Evolutionary conservation across 371 early-diverging fungal genomes (phyloP), one percentile per base, ranked within the genome.

Genomic region (Choanephora cucurbitarum): DNA sequence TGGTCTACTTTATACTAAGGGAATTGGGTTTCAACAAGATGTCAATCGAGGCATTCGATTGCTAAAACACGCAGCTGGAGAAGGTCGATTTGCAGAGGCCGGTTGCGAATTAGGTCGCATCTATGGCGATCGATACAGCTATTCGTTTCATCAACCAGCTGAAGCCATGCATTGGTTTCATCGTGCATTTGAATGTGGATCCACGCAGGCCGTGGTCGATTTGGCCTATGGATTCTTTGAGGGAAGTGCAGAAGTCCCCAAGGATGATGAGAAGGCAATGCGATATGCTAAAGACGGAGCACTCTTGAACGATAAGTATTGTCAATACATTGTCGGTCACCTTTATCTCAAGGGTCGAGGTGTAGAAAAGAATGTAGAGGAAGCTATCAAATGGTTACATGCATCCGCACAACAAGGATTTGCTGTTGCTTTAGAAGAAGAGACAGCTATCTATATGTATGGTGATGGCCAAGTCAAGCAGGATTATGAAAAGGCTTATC

Each of bases 301-400:
- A 10, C 19, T 62, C 14, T 51, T 64, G 6, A 66, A 67, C 18
- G 78, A 77, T 34, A 69, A 70, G 13, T 77, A 73, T 19, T 77
- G 78, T 43, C 78, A 77, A 32, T 77, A 77, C 18, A 69, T 77
- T 42, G 50, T 72, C 32, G 74, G 78, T 7, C 66, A 70, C 37
- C 46, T 77, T 1, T 70, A 64, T 40, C 42, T 70, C 14, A 64
- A 69, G 9, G 67, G 68, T 0, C 49, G 60, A 28, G 66, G 72
- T 0, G 62, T 62, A 15, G 34, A 43, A 0, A 40, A 53, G 15
- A 45, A 73, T 49, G 54, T 58, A 7, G 34, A 49, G 19, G 66
- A 77, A 24, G 74, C 74, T 4, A 48, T 77, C 28, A 51, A 58
- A 49, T 77, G 70, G 65, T 34, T 77, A 9, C 55, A 56, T 33